Conservation (phyloP, 208 protist genomes). For the Trypanosoma grayi region DNA sequence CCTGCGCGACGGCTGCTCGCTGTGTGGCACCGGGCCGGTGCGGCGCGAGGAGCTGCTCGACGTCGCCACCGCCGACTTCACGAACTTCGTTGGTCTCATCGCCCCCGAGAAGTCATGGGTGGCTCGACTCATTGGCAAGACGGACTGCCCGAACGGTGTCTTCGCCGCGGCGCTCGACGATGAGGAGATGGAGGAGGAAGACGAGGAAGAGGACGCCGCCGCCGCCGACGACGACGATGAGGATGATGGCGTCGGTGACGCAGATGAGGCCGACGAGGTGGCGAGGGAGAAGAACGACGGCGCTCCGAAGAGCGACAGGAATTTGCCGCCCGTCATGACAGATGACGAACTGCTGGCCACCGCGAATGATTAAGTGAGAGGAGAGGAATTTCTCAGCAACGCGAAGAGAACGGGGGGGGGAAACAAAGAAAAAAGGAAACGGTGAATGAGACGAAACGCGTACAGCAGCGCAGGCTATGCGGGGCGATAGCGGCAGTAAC, state of each 20-base stretch:
- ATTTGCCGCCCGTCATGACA: constrained; percentile 19
- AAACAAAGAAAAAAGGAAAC: not conserved
- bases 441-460: too few relatives aligned
- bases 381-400: not conserved
- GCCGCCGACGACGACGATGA: constrained; percentile 37
- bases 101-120: constrained; percentile 84
- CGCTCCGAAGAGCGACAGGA: not conserved
- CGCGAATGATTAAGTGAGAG: constrained; percentile 1
- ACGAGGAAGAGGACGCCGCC: constrained; percentile 28
- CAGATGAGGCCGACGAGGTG: not conserved
- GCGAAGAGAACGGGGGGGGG: not conserved
- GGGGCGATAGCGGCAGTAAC: too few relatives aligned
- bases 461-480: too few relatives aligned
- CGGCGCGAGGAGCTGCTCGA: constrained; percentile 62
- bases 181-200: constrained; percentile 32
- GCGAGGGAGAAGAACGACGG: not conserved
- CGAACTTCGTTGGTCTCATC: constrained; percentile 84
- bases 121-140: constrained; percentile 71
- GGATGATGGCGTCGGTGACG: constrained; percentile 6
- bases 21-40: constrained; percentile 65
- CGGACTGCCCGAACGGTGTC: constrained; percentile 54
- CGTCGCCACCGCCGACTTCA: constrained; percentile 74
- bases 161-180: constrained; percentile 74
- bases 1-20: constrained; percentile 61
- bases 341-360: constrained; percentile 32